Conservation (phyloP, 2,329 filamentous ascomycete genomes). For the Claviceps cyperi region DNA sequence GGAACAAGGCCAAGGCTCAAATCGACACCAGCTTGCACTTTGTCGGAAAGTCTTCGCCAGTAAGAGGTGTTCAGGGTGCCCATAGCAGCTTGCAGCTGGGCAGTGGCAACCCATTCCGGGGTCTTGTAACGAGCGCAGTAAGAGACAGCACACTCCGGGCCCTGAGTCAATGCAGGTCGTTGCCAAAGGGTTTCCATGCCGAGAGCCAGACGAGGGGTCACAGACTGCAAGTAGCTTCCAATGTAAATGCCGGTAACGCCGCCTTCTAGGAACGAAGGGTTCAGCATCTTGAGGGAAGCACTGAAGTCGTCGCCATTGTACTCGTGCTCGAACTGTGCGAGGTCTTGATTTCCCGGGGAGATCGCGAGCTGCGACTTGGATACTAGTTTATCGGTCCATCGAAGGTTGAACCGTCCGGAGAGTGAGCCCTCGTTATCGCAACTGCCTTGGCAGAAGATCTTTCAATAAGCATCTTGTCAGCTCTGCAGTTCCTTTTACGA, state of each 20-base stretch:
- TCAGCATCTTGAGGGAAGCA: conserved; percentile 82
- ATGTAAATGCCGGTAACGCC: conserved; percentile 91
- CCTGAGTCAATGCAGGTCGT: conserved; percentile 66
- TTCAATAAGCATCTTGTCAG: neutral
- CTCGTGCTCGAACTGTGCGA: conserved; percentile 90
- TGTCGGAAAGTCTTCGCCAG: conserved; percentile 86
- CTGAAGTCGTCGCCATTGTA: conserved; percentile 90
- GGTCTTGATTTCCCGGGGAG: conserved; percentile 64
- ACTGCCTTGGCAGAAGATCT: conserved; percentile 94
- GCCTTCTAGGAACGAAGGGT: conserved; percentile 87
- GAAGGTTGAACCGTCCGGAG: conserved; percentile 81
- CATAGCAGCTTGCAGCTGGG: conserved; percentile 68
- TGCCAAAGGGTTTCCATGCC: conserved; percentile 93
- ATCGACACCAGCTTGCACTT: conserved; percentile 91
- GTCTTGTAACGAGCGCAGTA: conserved; percentile 89
- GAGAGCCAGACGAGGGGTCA: conserved; percentile 75
- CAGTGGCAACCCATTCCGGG: conserved; percentile 82
- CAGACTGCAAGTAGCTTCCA: conserved; percentile 84
- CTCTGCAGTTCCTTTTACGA: neutral
- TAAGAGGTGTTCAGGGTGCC: conserved; percentile 82
- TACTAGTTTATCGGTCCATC: conserved; percentile 67
- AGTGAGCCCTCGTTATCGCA: conserved; percentile 85
- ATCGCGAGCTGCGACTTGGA: conserved; percentile 84
- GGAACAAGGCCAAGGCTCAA: conserved; percentile 74
- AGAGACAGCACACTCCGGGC: conserved; percentile 80